Conservation (phyloP, 164 flowering plant genomes). For the Aristolochia californica region DNA sequence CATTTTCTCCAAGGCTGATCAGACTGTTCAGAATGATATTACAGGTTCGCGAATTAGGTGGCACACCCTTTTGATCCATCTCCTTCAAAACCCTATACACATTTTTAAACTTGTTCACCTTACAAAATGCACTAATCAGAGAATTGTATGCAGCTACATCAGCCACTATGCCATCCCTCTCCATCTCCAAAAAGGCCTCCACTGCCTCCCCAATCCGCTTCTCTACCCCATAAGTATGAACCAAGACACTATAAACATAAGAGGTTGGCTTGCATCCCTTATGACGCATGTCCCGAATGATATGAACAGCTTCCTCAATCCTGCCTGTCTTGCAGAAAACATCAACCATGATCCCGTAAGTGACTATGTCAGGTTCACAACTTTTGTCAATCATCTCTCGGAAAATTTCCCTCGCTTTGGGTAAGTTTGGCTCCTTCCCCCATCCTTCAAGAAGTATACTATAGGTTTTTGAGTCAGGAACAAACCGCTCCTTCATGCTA, state of each 20-base stretch:
- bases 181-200: constrained; percentile 72
- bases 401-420: constrained; percentile 68
- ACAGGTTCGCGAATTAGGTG: constrained; percentile 70
- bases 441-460: constrained; percentile 84
- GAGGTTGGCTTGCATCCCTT: constrained; percentile 55
- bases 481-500: constrained; percentile 41
- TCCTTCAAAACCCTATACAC: constrained; percentile 58
- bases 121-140: constrained; percentile 80
- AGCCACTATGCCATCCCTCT: constrained; percentile 49
- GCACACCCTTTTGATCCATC: constrained; percentile 53
- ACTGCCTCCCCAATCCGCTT: constrained; percentile 77
- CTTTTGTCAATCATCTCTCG: constrained; percentile 56
- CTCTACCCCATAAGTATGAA: constrained; percentile 76
- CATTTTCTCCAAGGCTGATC: constrained; percentile 45
- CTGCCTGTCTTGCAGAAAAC: constrained; percentile 84
- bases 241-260: constrained; percentile 64
- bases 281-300: constrained; percentile 54
- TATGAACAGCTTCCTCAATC: constrained; percentile 49
- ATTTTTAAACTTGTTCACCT: constrained; percentile 51
- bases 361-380: constrained; percentile 75
- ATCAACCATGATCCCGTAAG: constrained; percentile 89
- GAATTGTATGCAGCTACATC: constrained; percentile 81
- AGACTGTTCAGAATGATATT: constrained; percentile 59
- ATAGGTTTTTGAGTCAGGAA: constrained; percentile 69
- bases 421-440: constrained; percentile 76